phyloP scores from a whole-genome alignment of 2,329 filamentous ascomycete species.

The Arthrinium puccinioides region DNA sequence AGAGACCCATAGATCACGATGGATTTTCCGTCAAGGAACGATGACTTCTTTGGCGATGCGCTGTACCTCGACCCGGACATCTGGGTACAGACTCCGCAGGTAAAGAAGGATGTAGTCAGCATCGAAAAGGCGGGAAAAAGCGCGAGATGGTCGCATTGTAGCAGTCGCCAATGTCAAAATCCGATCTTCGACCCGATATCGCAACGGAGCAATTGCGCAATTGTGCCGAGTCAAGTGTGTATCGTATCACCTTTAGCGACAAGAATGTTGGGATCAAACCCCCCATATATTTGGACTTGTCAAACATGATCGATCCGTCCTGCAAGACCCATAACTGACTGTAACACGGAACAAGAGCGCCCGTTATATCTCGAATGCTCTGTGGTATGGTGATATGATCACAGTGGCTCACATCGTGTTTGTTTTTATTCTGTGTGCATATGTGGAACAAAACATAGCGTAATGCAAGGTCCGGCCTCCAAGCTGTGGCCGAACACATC shows the following conservation, averaged over 20 bases:
- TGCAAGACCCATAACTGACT: neutral
- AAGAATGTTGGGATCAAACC: neutral
- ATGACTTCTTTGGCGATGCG: slow-evolving; percentile 1
- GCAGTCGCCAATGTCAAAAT: neutral
- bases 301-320: neutral
- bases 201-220: neutral
- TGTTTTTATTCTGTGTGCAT: neutral
- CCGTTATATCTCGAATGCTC: neutral
- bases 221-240: neutral
- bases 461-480: too few species aligned
- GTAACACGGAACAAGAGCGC: neutral
- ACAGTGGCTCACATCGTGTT: neutral
- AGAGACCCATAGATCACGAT: slow-evolving; percentile 8
- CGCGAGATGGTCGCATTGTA: neutral
- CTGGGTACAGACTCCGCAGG: neutral
- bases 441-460: too few species aligned
- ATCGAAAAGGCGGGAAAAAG: neutral
- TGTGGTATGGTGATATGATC: neutral
- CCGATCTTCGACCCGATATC: neutral
- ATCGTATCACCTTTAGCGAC: slow-evolving; percentile 1
- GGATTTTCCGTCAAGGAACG: slow-evolving; percentile 4
- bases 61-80: neutral
- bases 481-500: neutral
- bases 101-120: neutral
- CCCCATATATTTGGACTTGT: neutral